Evolutionary conservation across 352 stramenopile genomes (phyloP), one percentile per base, ranked within the genome.

Genomic region (Pythium sp.): DNA sequence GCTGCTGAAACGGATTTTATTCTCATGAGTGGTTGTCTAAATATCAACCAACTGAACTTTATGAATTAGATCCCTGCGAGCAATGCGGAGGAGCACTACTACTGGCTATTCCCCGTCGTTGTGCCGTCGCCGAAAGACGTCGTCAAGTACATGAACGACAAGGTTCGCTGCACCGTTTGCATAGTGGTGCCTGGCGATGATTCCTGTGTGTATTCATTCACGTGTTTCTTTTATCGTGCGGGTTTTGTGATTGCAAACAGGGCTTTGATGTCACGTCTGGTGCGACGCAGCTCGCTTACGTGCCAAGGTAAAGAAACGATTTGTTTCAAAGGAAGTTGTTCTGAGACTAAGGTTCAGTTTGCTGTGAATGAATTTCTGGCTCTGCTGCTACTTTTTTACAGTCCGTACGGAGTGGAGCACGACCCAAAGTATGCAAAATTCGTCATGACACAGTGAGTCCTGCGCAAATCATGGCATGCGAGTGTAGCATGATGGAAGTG

Each of bases 191-290:
- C 24, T 18, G 6, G 11, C 2, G 20, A 8, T 30, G 24, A 6
- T 1, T 11, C 24, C 18, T 36, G 24, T 47, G 20, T 20, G 8
- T 47, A n/a, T n/a, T 47, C 41, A 58, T 14, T 12, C 14, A 22
- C 53, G 24, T 26, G 24, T 36, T 34, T 11, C 9, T n/a, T 57
- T 26, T 26, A 26, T 26, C 24, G 24, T 26, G 24, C 24, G 24
- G 24, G 14, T 12, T 58, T 55, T 5, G 18, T 69, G 57, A 11
- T 6, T 41, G n/a, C n/a, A 1, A 20, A 22, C 57, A 93, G 85
- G 86, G 86, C 43, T 94, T 94, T 73, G 86, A 94, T 47, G 86
- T 94, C 22, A 94, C 86, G 0, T 87, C 82, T 3, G 86, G 86
- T 22, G 83, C 84, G 36, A 94, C 86, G 2, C 86, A 94, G 34